These are phyloP conservation scores for Metarhizium brunneum DNA, from an alignment of 2,329 filamentous ascomycete species.

Conservation along the genomic window DNA sequence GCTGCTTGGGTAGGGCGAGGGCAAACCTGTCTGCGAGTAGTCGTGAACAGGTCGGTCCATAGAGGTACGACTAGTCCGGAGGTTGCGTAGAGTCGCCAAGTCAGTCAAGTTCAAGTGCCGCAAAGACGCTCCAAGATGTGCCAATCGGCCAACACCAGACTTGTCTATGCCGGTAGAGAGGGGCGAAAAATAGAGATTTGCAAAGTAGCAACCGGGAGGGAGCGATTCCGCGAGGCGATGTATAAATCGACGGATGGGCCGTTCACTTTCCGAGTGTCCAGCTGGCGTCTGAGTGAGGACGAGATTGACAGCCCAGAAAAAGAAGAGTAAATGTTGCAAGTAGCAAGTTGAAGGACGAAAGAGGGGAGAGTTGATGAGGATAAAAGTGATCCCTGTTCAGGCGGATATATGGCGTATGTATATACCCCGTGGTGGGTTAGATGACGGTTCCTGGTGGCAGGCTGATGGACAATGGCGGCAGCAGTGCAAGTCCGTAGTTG, in stretches of 20 bases:
- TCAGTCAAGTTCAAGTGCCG: conserved; percentile 7
- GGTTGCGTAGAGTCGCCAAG: conserved; percentile 1
- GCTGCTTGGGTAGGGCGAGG: conserved; percentile 58
- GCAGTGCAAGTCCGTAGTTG: conserved; percentile 1
- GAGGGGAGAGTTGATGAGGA: background rate
- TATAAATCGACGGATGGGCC: background rate
- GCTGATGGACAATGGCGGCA: background rate
- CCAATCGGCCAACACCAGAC: background rate
- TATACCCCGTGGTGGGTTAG: background rate
- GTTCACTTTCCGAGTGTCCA: background rate
- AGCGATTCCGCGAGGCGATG: background rate
- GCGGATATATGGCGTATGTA: background rate
- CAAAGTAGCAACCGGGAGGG: background rate
- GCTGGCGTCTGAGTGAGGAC: background rate
- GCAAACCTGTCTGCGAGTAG: conserved; percentile 85
- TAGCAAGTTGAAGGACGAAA: background rate
- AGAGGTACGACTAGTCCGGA: conserved; percentile 21
- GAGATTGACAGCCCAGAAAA: background rate
- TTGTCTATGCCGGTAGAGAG: background rate
- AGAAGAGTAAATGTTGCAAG: background rate
- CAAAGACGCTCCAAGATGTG: conserved; percentile 1
- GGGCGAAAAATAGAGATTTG: background rate
- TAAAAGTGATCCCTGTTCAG: background rate
- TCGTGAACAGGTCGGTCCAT: conserved; percentile 60
- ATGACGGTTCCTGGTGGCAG: background rate